Conservation (phyloP, 2,329 filamentous ascomycete genomes). For the Zasmidium citrigriseum region DNA sequence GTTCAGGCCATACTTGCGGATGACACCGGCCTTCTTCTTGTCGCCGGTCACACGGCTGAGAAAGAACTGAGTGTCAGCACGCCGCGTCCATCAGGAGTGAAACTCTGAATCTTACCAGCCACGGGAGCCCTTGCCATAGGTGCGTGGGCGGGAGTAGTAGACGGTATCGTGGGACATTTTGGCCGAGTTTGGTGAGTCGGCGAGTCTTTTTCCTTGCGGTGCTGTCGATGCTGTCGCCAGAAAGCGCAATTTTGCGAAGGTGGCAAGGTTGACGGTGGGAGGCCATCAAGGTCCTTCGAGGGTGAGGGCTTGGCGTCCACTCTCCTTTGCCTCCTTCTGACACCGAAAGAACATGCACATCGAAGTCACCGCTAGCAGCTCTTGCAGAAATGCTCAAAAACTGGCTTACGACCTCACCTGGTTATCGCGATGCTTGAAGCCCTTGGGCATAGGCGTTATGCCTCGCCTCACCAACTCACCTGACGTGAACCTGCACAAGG, state of each 20-base stretch:
- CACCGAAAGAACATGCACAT: neutral
- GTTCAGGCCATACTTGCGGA: constrained; percentile 31
- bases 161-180: constrained; percentile 31
- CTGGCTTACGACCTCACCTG: no score
- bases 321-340: neutral
- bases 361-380: no score
- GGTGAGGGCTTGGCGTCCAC: neutral
- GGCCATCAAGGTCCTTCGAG: neutral
- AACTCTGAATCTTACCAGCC: constrained; percentile 23
- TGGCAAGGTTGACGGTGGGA: neutral
- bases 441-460: no score
- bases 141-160: constrained; percentile 30
- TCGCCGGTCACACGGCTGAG: constrained; percentile 29
- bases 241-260: neutral
- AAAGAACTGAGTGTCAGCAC: no score
- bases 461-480: no score
- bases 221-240: neutral
- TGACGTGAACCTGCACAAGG: no score
- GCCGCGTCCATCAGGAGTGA: no score
- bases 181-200: neutral
- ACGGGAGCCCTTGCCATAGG: constrained; percentile 29
- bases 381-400: no score
- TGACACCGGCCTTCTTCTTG: constrained; percentile 30
- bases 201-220: neutral
- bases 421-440: no score